Percentiles rank a stretch among this genome's conserved stretches.
Evolutionary conservation across 2,329 filamentous ascomycete genomes (phyloP).

Genomic region (Xylariaceae sp.): DNA sequence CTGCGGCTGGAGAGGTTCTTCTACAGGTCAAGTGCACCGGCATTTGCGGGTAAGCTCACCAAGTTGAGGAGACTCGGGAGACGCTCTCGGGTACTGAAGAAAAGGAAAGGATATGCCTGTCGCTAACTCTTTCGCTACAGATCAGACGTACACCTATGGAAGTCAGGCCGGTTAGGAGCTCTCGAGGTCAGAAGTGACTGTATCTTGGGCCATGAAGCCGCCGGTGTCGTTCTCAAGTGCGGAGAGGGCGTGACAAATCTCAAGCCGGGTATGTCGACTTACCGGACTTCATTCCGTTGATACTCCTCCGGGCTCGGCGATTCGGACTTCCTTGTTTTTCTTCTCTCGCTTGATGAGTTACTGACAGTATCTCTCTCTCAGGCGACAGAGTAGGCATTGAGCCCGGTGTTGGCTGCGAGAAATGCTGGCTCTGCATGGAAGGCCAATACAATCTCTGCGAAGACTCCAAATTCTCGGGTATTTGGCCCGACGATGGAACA

Average conservation of each 20-base stretch:
- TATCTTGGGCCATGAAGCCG: constrained; percentile 61
- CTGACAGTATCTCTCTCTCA: constrained; percentile 13
- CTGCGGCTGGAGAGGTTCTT: constrained; percentile 50
- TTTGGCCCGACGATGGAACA: constrained; percentile 56
- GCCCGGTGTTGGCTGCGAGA: constrained; percentile 58
- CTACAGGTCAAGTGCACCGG: constrained; percentile 59
- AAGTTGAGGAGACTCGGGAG: not conserved
- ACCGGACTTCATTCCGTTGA: not conserved
- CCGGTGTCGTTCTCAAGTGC: constrained; percentile 53
- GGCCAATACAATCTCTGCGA: constrained; percentile 62
- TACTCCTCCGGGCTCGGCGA: not conserved
- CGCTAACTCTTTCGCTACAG: constrained; percentile 34
- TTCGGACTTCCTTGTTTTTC: not conserved
- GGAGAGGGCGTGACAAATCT: constrained; percentile 51
- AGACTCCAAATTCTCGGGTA: constrained; percentile 55
- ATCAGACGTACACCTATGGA: constrained; percentile 66
- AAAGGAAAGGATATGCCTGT: not conserved
- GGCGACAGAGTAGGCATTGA: constrained; percentile 64
- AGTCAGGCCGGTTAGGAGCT: constrained; percentile 56
- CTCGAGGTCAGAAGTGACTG: constrained; percentile 58
- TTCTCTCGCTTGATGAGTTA: not conserved
- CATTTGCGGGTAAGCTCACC: constrained; percentile 51
- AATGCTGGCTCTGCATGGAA: constrained; percentile 53
- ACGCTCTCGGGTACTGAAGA: not conserved
- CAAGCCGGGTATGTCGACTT: constrained; percentile 36